Percentiles rank a stretch among this genome's conserved stretches.
Evolutionary conservation across 495 filamentous ascomycete species (phyloP).

Genomic region (Articulospora tetracladia): DNA sequence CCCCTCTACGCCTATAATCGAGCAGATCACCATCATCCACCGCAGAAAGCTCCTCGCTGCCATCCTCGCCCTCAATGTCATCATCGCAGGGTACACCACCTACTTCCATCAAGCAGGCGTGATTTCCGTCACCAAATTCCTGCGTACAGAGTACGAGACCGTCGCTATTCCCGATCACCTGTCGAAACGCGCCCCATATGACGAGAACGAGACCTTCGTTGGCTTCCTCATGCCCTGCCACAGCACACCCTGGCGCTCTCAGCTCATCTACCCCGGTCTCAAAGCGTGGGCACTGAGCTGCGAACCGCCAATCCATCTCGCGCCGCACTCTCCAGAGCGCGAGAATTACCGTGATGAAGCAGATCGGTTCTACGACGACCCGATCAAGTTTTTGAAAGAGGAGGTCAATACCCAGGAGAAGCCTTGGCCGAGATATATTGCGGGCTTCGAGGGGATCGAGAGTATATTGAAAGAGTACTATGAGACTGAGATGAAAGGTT

Average conservation of each 20-base stretch:
- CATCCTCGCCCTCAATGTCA: constrained; percentile 61
- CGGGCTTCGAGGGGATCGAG: constrained; percentile 52
- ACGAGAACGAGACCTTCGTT: constrained; percentile 55
- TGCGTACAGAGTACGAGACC: constrained; percentile 65
- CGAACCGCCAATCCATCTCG: constrained; percentile 75
- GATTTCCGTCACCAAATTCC: constrained; percentile 64
- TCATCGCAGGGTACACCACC: constrained; percentile 71
- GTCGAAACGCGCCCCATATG: constrained; percentile 13
- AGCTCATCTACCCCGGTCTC: constrained; percentile 70
- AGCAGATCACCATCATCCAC: constrained; percentile 26
- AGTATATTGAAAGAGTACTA: constrained; percentile 40
- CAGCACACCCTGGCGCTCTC: constrained; percentile 93
- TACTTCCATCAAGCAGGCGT: constrained; percentile 76
- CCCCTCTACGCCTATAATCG: constrained; percentile 15
- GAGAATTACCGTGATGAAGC: constrained; percentile 78
- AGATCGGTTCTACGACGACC: constrained; percentile 78
- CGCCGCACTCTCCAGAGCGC: constrained; percentile 45
- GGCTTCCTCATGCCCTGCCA: constrained; percentile 98
- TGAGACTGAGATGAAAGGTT: constrained; percentile 31
- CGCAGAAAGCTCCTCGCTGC: constrained; percentile 52
- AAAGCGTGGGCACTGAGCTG: constrained; percentile 86
- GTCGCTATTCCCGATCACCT: constrained; percentile 7
- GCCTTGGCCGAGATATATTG: constrained; percentile 48
- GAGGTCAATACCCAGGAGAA: constrained; percentile 26
- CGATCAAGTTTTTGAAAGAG: constrained; percentile 52